Evolutionary conservation across 306 rosid genomes (phyloP).

Genomic region (Lathyrus tuberosus): DNA sequence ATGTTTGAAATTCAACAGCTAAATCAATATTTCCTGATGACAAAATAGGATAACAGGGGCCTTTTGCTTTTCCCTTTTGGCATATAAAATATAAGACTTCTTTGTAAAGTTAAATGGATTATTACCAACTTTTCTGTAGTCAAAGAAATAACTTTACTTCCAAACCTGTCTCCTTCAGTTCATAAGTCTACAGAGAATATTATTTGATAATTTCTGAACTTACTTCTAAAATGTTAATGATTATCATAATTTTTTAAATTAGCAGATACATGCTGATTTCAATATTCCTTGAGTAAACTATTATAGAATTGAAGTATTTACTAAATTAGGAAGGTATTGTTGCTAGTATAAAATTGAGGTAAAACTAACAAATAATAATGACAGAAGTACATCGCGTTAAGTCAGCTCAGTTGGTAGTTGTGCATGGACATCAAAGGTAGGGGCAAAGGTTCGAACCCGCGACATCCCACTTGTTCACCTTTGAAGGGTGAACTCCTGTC

Average conservation of each 20-base stretch:
- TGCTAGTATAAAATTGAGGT: slow-evolving; percentile 23
- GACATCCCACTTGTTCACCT: too few relatives aligned
- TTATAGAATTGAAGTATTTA: not conserved
- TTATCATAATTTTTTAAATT: slow-evolving; percentile 21
- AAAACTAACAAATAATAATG: slow-evolving; percentile 13
- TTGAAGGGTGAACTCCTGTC: too few relatives aligned
- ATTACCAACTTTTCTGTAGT: slow-evolving; percentile 13
- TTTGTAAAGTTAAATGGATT: slow-evolving; percentile 7
- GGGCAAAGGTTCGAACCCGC: too few relatives aligned
- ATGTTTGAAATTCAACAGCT: slow-evolving; percentile 15
- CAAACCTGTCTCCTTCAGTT: slow-evolving; percentile 3
- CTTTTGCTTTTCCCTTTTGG: slow-evolving; percentile 21
- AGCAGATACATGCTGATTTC: not conserved
- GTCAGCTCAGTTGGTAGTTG: too few relatives aligned
- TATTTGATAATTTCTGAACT: slow-evolving; percentile 16
- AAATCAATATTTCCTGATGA: slow-evolving; percentile 33
- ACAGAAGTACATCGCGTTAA: slow-evolving; percentile 3
- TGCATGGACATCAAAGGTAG: too few relatives aligned
- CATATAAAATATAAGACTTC: slow-evolving; percentile 24
- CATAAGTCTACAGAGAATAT: not conserved
- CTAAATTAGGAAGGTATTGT: slow-evolving; percentile 9
- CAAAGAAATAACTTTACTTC: slow-evolving; percentile 15
- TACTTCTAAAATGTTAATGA: slow-evolving; percentile 3
- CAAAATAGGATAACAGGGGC: slow-evolving; percentile 15
- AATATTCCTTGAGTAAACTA: slow-evolving; percentile 23